These are phyloP conservation scores for Cercophora scortea DNA, from an alignment of 495 filamentous ascomycete species.

Conservation along the genomic window DNA sequence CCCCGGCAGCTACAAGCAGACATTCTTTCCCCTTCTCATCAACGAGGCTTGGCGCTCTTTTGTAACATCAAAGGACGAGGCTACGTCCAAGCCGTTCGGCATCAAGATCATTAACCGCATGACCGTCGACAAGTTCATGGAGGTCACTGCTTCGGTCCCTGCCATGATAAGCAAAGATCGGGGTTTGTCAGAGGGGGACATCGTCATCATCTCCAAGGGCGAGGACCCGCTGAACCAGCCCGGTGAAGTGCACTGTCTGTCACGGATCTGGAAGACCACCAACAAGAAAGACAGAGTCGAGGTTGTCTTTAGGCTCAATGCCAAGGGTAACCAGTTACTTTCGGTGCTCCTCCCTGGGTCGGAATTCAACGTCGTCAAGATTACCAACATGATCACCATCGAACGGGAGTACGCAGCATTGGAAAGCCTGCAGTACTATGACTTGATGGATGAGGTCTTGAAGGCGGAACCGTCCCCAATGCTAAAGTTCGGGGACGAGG, in stretches of 20 bases:
- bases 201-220: constrained; percentile 73
- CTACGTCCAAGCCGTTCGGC: constrained; percentile 65
- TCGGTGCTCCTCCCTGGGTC: constrained; percentile 47
- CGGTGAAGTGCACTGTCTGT: constrained; percentile 69
- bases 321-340: constrained; percentile 40
- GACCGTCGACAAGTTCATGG: constrained; percentile 85
- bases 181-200: constrained; percentile 73
- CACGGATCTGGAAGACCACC: constrained; percentile 69
- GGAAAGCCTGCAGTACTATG: constrained; percentile 85
- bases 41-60: constrained; percentile 96
- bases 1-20: constrained; percentile 71
- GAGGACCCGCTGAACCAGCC: constrained; percentile 54
- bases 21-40: constrained; percentile 83
- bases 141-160: constrained; percentile 78
- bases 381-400: constrained; percentile 81
- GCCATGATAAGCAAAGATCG: constrained; percentile 60
- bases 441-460: constrained; percentile 85
- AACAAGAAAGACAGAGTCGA: constrained; percentile 73
- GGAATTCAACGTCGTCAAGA: constrained; percentile 66
- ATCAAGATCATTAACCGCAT: constrained; percentile 79
- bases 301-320: constrained; percentile 72
- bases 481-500: constrained; percentile 66
- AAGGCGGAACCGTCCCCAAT: constrained; percentile 82
- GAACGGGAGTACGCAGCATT: constrained; percentile 93
- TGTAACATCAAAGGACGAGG: constrained; percentile 81